Conservation (phyloP, 2,329 filamentous ascomycete species). For the Teratosphaeria viscida region DNA sequence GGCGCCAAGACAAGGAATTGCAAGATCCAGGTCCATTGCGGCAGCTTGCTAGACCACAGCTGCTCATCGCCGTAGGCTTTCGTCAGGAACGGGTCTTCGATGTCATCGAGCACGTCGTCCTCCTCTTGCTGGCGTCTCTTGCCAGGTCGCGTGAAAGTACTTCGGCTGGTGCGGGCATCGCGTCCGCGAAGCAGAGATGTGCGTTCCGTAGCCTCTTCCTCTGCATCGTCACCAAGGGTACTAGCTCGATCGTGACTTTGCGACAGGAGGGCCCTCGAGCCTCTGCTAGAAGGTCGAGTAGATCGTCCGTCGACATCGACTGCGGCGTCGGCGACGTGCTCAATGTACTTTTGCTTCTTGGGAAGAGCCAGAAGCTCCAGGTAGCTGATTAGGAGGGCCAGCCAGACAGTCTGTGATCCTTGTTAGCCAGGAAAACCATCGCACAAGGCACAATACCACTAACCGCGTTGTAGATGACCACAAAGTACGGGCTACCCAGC, state of each 20-base stretch:
- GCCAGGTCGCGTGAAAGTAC: slow-evolving; percentile 47
- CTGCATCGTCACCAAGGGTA: slow-evolving; percentile 18
- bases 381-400: slow-evolving; percentile 65
- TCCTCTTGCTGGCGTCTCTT: slow-evolving; percentile 29
- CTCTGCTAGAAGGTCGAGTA: slow-evolving; percentile 17
- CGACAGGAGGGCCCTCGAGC: slow-evolving; percentile 16
- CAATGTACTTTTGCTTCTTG: slow-evolving; percentile 59
- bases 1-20: slow-evolving; percentile 76
- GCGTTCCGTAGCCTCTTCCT: slow-evolving; percentile 42
- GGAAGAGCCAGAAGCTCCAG: slow-evolving; percentile 67
- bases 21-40: slow-evolving; percentile 76
- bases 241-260: slow-evolving; percentile 5
- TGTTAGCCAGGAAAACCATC: not conserved
- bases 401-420: slow-evolving; percentile 40
- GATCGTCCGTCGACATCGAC: slow-evolving; percentile 11
- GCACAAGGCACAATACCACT: not conserved
- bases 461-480: slow-evolving; percentile 64
- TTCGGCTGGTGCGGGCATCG: slow-evolving; percentile 24
- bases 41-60: slow-evolving; percentile 69
- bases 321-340: slow-evolving; percentile 31
- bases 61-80: slow-evolving; percentile 62
- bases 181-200: slow-evolving; percentile 46
- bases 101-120: slow-evolving; percentile 21
- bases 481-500: slow-evolving; percentile 66
- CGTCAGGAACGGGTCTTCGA: slow-evolving; percentile 18